Conservation (phyloP, 2,329 filamentous ascomycete species). For the Alternaria sp. region DNA sequence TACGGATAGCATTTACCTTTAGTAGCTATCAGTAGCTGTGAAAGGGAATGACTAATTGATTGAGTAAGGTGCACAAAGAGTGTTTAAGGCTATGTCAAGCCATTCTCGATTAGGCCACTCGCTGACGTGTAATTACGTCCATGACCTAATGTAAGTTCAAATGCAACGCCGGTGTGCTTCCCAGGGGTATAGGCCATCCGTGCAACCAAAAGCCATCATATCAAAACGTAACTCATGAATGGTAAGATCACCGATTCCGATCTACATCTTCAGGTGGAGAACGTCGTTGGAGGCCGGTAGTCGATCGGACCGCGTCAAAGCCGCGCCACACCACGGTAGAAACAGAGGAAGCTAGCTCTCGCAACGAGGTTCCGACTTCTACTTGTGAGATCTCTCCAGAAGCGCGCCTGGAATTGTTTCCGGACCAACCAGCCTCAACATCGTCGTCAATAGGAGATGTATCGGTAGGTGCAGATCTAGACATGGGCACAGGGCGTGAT, state of each 20-base stretch:
- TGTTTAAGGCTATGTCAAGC: not conserved
- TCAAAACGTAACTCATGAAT: constrained; percentile 12
- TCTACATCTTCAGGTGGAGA: constrained; percentile 45
- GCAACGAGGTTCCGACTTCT: constrained; percentile 38
- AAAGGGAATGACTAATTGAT: not conserved
- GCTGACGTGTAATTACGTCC: not conserved
- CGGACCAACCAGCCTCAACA: constrained; percentile 48
- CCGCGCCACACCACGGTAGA: constrained; percentile 50
- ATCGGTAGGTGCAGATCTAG: constrained; percentile 23
- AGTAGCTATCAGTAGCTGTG: not conserved
- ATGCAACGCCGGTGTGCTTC: constrained; percentile 22
- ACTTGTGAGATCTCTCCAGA: constrained; percentile 26
- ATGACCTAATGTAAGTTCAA: constrained; percentile 1
- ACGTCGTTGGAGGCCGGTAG: constrained; percentile 42
- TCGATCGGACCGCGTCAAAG: constrained; percentile 44
- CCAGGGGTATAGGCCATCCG: constrained; percentile 31
- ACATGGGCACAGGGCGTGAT: constrained; percentile 57
- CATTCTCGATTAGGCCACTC: not conserved
- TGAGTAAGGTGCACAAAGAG: constrained; percentile 10
- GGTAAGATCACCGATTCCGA: constrained; percentile 40
- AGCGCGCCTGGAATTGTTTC: constrained; percentile 54
- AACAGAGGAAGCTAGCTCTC: constrained; percentile 46
- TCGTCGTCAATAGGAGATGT: constrained; percentile 31
- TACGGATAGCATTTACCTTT: not conserved
- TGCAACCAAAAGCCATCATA: constrained; percentile 23